Evolutionary conservation across 2,329 filamentous ascomycete species (phyloP).

Genomic region (Saccharata proteae): DNA sequence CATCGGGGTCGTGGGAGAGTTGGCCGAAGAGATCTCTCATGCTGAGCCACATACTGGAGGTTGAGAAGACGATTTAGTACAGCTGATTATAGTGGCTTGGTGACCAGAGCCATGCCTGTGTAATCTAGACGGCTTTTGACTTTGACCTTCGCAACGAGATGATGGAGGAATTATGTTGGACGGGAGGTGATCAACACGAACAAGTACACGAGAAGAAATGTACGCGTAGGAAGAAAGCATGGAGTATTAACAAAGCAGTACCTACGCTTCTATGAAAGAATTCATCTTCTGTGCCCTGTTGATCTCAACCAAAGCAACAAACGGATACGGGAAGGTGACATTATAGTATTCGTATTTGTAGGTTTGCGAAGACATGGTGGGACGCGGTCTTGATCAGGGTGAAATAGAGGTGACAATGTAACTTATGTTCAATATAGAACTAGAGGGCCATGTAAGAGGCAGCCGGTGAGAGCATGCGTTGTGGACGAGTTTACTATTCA

Average conservation of each 20-base stretch:
- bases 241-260: slow-evolving; percentile 10
- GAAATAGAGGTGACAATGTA: background rate
- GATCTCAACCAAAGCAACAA: slow-evolving; percentile 85
- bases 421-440: background rate
- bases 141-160: too few species aligned
- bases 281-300: slow-evolving; percentile 81
- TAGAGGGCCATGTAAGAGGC: background rate
- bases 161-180: too few species aligned
- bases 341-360: slow-evolving; percentile 55
- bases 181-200: too few species aligned
- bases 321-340: slow-evolving; percentile 56
- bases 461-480: too few species aligned
- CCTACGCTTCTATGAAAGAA: slow-evolving; percentile 60
- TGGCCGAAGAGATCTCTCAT: slow-evolving; percentile 58
- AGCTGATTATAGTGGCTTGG: background rate
- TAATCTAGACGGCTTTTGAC: too few species aligned
- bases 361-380: slow-evolving; percentile 14
- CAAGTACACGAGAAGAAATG: background rate
- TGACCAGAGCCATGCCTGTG: background rate
- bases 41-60: slow-evolving; percentile 67
- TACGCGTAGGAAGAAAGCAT: background rate
- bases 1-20: slow-evolving; percentile 58
- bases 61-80: background rate
- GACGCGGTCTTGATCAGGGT: too few species aligned
- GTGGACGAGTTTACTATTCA: too few species aligned